phyloP scores from a whole-genome alignment of 2,329 filamentous ascomycete species.

The Colletotrichum tropicale region DNA sequence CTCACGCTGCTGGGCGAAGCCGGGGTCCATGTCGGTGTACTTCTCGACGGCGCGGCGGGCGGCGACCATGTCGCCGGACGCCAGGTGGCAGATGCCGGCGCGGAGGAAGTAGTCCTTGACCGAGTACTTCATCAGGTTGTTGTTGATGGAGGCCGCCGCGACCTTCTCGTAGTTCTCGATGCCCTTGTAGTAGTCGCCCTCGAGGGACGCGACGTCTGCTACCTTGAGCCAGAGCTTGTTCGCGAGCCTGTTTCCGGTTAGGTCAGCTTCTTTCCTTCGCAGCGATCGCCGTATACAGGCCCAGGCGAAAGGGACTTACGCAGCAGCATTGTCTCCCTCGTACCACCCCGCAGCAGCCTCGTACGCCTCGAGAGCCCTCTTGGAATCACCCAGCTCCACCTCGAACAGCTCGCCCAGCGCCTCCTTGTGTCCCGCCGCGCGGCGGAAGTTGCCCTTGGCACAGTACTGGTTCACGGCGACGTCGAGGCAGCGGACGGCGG shows the following conservation, averaged over 20 bases:
- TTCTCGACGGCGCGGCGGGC: conserved; percentile 79
- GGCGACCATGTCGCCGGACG: conserved; percentile 75
- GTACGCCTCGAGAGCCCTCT: conserved; percentile 81
- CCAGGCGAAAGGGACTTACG: conserved; percentile 56
- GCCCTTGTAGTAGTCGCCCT: conserved; percentile 83
- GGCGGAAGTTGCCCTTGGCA: conserved; percentile 85
- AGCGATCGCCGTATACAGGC: not conserved
- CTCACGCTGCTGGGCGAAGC: conserved; percentile 80
- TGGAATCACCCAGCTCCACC: conserved; percentile 77
- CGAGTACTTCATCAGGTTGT: conserved; percentile 91
- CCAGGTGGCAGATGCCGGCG: conserved; percentile 88
- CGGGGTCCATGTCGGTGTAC: conserved; percentile 80
- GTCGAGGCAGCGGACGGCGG: conserved; percentile 81
- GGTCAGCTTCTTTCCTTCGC: not conserved
- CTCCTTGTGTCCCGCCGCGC: conserved; percentile 91
- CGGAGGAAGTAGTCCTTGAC: conserved; percentile 97
- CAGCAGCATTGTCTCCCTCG: conserved; percentile 82
- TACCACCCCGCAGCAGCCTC: conserved; percentile 89
- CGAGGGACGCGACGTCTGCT: conserved; percentile 83
- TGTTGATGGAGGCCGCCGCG: conserved; percentile 77
- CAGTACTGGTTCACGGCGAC: conserved; percentile 86
- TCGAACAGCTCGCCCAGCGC: conserved; percentile 87
- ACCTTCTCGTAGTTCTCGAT: conserved; percentile 86
- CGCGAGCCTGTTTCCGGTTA: conserved; percentile 63
- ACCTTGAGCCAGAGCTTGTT: conserved; percentile 96